Evolutionary conservation across 2,329 filamentous ascomycete species (phyloP).

Genomic region (Verticillium klebahnii): DNA sequence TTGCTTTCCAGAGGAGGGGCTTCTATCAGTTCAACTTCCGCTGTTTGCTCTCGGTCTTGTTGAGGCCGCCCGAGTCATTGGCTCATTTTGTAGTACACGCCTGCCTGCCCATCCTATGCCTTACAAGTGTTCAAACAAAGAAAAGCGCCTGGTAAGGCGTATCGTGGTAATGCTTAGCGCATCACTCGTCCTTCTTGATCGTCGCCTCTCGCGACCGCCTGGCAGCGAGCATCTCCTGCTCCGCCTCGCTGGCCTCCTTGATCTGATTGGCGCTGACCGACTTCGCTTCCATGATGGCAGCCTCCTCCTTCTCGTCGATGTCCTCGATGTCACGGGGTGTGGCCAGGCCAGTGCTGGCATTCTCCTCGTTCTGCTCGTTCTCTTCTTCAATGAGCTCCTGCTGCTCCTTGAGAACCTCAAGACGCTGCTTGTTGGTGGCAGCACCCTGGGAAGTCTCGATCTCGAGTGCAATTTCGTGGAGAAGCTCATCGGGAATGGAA

Average conservation of each 20-base stretch:
- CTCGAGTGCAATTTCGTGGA: constrained; percentile 99
- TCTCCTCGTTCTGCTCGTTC: constrained; percentile 83
- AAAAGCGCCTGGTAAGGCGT: constrained; percentile 17
- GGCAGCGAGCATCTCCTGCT: constrained; percentile 30
- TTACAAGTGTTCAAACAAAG: constrained; percentile 12
- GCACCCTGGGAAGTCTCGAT: constrained; percentile 95
- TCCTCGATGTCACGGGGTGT: constrained; percentile 82
- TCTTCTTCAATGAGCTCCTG: constrained; percentile 97
- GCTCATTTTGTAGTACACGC: constrained; percentile 14
- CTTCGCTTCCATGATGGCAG: constrained; percentile 46
- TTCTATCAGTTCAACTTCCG: constrained; percentile 11
- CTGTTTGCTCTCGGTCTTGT: constrained; percentile 11
- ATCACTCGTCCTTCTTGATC: constrained; percentile 25
- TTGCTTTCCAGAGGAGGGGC: constrained; percentile 11
- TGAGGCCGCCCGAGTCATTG: background rate
- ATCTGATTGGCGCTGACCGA: constrained; percentile 26
- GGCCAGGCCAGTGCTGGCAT: constrained; percentile 67
- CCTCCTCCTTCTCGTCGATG: constrained; percentile 91
- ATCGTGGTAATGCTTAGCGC: background rate
- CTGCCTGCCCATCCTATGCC: constrained; percentile 11
- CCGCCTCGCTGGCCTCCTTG: constrained; percentile 31
- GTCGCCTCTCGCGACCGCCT: constrained; percentile 16
- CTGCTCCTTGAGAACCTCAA: constrained; percentile 97
- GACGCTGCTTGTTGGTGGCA: constrained; percentile 96
- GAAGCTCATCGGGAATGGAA: constrained; percentile 94